Evolutionary conservation across 805 yeast species (phyloP), one percentile per base, ranked within the genome.

Genomic region (Metschnikowia santaceciliae): DNA sequence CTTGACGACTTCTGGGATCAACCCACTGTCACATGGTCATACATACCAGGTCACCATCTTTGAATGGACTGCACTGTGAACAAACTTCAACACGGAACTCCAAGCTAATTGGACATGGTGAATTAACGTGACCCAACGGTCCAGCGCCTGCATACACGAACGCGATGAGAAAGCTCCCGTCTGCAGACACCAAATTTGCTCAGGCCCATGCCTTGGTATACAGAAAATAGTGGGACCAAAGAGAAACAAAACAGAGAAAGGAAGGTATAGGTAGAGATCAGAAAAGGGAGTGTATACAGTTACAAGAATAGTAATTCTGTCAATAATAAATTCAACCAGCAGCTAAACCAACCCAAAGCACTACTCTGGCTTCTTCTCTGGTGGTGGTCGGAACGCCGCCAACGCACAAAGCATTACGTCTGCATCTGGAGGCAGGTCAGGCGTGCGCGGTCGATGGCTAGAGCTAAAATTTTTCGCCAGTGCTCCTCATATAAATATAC

Each of bases 351-450:
- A 3, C 2, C 30, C 30, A 26, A 26, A 26, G 11, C 30, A 8
- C 11, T 3, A 26, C 30, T 8, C 30, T 26, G 30, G 30, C 11
- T 7, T 8, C 30, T 26, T 10, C 11, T 26, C 11, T 26, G 30
- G 11, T 26, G 11, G 30, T 26, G 30, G 30, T 26, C 40, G 14
- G 11, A 40, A 26, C 36, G 46, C 46, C 40, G 40, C 42, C 22
- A 44, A 55, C 51, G 59, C 59, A 54, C 15, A 26, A 7, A 13
- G 32, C 39, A 50, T 56, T 56, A 56, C 58, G 58, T 55, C 54
- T 11, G 15, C 32, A 33, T 40, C 30, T 20, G 15, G 34, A 40
- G 41, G 23, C 47, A 49, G 54, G 40, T 56, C 51, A 35, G 1
- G 38, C 13, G 33, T 48, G 32, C 48, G 42, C 30, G n/a, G 36